Conservation (phyloP, 1,284 basidiomycete species). For the Cryptococcus floricola region DNA sequence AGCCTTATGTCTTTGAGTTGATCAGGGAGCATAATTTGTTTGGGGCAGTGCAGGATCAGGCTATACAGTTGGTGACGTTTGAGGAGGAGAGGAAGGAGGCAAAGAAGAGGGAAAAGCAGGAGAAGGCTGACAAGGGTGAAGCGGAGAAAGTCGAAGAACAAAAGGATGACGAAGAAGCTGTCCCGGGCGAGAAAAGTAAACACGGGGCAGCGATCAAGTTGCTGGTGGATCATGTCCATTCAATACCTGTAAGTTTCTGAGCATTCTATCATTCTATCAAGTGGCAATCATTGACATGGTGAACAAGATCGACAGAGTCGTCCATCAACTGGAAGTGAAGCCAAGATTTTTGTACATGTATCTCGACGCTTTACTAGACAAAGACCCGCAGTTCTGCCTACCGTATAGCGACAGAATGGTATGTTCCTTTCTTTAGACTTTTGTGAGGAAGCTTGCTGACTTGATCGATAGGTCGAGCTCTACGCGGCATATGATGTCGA, state of each 20-base stretch:
- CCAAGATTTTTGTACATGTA: slow-evolving; percentile 88
- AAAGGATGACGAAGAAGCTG: slow-evolving; percentile 1
- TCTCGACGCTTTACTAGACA: slow-evolving; percentile 82
- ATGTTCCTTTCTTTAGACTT: slow-evolving; percentile 13
- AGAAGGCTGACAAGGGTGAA: slow-evolving; percentile 52
- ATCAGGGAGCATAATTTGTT: slow-evolving; percentile 93
- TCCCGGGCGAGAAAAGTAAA: slow-evolving; percentile 25
- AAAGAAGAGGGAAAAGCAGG: not conserved
- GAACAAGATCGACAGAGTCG: slow-evolving; percentile 73
- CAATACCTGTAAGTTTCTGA: slow-evolving; percentile 71
- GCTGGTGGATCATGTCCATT: slow-evolving; percentile 90
- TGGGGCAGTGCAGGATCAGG: slow-evolving; percentile 91
- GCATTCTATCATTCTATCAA: not conserved
- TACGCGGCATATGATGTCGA: slow-evolving; percentile 82
- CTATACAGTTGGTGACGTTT: slow-evolving; percentile 85
- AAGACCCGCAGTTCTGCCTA: slow-evolving; percentile 74
- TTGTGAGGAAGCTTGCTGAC: not conserved
- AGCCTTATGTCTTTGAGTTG: slow-evolving; percentile 88
- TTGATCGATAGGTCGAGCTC: slow-evolving; percentile 63
- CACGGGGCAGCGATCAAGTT: slow-evolving; percentile 71
- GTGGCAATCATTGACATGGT: not conserved
- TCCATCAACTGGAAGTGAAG: slow-evolving; percentile 73
- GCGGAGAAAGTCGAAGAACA: slow-evolving; percentile 19
- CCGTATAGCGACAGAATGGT: slow-evolving; percentile 83
- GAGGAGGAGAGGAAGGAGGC: slow-evolving; percentile 66